Percentiles rank a stretch among this genome's conserved stretches.
phyloP scores from a whole-genome alignment of 352 stramenopile genomes.

The Ophiocytium majus region DNA sequence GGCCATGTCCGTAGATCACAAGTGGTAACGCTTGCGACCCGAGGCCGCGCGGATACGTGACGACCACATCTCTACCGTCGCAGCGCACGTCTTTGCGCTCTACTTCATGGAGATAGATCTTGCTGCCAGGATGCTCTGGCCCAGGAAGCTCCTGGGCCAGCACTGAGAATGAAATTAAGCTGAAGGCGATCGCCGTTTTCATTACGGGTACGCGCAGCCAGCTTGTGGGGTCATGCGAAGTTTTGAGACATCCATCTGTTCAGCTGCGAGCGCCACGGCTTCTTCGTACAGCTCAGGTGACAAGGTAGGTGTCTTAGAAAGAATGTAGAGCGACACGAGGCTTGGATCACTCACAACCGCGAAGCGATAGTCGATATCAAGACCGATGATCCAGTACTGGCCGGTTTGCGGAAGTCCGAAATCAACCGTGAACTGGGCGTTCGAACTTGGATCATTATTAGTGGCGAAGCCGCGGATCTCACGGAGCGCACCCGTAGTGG shows the following conservation, averaged over 20 bases:
- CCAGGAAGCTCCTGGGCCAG: neutral
- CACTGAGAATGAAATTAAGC: neutral
- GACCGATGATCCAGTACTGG: conserved; percentile 16
- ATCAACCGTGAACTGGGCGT: conserved; percentile 10
- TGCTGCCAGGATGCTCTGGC: neutral
- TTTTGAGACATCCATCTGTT: neutral
- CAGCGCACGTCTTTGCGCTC: neutral
- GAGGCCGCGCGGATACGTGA: neutral
- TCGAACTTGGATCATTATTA: neutral
- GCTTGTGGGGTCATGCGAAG: neutral
- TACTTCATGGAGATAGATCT: neutral
- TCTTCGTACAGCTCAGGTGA: conserved; percentile 5
- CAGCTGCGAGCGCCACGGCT: neutral
- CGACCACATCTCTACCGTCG: neutral
- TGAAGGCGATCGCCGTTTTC: neutral
- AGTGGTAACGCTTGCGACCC: neutral
- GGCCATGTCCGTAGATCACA: conserved; percentile 11
- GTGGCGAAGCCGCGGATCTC: neutral
- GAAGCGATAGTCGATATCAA: neutral
- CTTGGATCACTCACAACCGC: conserved; percentile 10
- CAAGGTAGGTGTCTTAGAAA: conserved; percentile 1
- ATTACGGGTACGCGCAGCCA: conserved; percentile 3
- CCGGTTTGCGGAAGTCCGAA: conserved; percentile 15
- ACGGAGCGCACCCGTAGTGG: neutral
- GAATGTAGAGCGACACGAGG: neutral